Evolutionary conservation across 2,329 filamentous ascomycete species (phyloP).

Genomic region (Thielaviopsis euricoi): DNA sequence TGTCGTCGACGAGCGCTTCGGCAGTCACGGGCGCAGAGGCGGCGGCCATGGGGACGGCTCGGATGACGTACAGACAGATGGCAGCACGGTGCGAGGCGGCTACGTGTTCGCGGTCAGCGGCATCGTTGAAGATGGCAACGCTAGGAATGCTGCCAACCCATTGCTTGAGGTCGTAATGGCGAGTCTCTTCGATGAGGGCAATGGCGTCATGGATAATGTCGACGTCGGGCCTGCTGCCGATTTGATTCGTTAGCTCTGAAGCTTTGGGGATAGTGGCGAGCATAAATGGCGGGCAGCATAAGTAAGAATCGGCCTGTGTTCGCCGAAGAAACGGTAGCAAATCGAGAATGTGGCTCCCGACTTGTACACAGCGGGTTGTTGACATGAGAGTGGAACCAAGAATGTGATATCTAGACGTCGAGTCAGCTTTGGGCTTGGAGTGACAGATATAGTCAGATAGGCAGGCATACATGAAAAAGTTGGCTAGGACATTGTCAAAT

Average conservation of each 20-base stretch:
- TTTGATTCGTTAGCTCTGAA: slow-evolving; percentile 27
- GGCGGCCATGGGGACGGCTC: slow-evolving; percentile 24
- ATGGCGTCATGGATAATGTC: slow-evolving; percentile 21
- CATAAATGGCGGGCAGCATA: slow-evolving; percentile 27
- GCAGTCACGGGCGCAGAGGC: slow-evolving; percentile 24
- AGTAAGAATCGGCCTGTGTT: slow-evolving; percentile 25
- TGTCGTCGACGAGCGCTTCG: slow-evolving; percentile 30
- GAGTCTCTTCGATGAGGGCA: slow-evolving; percentile 24
- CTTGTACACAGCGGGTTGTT: slow-evolving; percentile 21
- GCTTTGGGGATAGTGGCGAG: slow-evolving; percentile 29
- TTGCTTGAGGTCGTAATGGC: slow-evolving; percentile 24
- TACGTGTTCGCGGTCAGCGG: slow-evolving; percentile 26
- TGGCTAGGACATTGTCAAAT: slow-evolving; percentile 30
- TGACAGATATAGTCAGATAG: background rate
- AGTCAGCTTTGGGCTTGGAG: background rate
- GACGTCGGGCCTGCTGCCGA: slow-evolving; percentile 18
- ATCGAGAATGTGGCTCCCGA: slow-evolving; percentile 24
- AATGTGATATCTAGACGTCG: slow-evolving; percentile 23
- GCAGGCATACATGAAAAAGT: slow-evolving; percentile 29
- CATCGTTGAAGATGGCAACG: slow-evolving; percentile 21
- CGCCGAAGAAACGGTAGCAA: slow-evolving; percentile 25
- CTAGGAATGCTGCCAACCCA: slow-evolving; percentile 26
- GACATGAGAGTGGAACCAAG: slow-evolving; percentile 23
- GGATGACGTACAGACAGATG: slow-evolving; percentile 30
- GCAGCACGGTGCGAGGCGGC: slow-evolving; percentile 31